A percentile compares a stretch with the other conserved stretches of the same genome.
These are phyloP conservation scores for Graphiopsis chlorocephala DNA, from an alignment of 2,329 filamentous ascomycete genomes.

Conservation along the genomic window DNA sequence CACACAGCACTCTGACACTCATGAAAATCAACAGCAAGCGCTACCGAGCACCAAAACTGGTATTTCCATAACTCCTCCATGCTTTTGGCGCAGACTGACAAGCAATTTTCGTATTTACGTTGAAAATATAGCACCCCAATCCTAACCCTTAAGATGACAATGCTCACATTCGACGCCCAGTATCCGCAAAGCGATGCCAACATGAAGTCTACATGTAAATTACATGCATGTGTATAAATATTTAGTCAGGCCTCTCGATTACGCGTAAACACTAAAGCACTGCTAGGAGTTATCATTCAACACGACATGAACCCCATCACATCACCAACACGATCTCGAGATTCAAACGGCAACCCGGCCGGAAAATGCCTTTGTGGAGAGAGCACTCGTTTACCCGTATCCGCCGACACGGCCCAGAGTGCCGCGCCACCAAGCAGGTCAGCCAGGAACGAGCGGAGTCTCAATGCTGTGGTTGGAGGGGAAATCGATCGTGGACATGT, in stretches of 20 bases:
- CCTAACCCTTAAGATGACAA: too few species aligned
- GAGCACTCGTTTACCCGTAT: not conserved
- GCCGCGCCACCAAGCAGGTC: not conserved
- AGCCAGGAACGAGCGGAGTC: not conserved
- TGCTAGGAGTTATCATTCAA: not conserved
- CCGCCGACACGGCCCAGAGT: conserved; percentile 7
- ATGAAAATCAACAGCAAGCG: not conserved
- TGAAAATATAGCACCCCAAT: not conserved
- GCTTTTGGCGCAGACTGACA: rapidly evolving
- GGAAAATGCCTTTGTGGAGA: conserved; percentile 1
- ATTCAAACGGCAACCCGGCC: not conserved
- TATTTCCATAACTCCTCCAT: not conserved
- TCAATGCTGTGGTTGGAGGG: not conserved
- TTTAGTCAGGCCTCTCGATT: not conserved
- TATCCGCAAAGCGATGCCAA: too few species aligned
- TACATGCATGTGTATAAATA: not conserved
- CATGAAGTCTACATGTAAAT: too few species aligned
- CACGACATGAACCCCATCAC: not conserved
- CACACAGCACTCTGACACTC: not conserved
- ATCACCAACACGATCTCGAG: not conserved
- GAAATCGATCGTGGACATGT: not conserved
- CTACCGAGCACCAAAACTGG: not conserved
- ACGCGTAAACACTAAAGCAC: not conserved
- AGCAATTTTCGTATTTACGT: not conserved
- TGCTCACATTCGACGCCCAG: too few species aligned